Percentiles rank a stretch among this genome's conserved stretches.
phyloP scores from a whole-genome alignment of 768 basidiomycete genomes.

The Boletus subcaerulescens region DNA sequence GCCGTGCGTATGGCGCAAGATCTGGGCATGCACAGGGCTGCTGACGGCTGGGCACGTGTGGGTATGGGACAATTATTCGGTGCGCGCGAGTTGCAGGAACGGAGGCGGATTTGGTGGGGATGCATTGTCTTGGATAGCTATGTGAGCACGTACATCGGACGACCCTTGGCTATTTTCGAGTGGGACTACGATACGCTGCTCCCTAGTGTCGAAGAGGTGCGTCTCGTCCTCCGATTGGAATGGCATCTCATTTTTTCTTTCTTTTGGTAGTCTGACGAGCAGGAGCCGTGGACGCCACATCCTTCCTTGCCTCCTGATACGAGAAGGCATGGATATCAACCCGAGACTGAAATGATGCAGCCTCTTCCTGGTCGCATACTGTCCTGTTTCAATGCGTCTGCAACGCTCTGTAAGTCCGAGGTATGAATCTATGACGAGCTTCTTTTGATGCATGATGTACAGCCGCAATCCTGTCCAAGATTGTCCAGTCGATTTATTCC shows the following conservation, averaged over 20 bases:
- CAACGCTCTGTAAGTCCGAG: slow-evolving; percentile 56
- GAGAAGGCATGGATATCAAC: slow-evolving; percentile 30
- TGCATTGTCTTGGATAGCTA: slow-evolving; percentile 80
- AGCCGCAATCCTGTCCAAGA: slow-evolving; percentile 69
- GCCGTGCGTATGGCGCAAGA: slow-evolving; percentile 93
- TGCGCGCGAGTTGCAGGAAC: slow-evolving; percentile 60
- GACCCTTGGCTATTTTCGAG: slow-evolving; percentile 73
- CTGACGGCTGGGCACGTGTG: slow-evolving; percentile 71
- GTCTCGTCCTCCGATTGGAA: not conserved
- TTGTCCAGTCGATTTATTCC: slow-evolving; percentile 71
- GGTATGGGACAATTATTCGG: slow-evolving; percentile 59
- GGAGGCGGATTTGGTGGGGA: slow-evolving; percentile 74
- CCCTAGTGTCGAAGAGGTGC: slow-evolving; percentile 59
- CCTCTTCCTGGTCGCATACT: slow-evolving; percentile 49
- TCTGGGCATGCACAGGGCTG: slow-evolving; percentile 76
- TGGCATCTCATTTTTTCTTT: slow-evolving; percentile 13
- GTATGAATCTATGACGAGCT: not conserved
- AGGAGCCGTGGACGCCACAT: slow-evolving; percentile 51
- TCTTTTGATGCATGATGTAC: slow-evolving; percentile 10
- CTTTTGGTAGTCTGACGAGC: slow-evolving; percentile 55
- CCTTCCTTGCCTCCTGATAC: slow-evolving; percentile 31
- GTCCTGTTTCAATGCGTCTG: slow-evolving; percentile 78
- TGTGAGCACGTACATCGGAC: slow-evolving; percentile 75
- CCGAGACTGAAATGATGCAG: slow-evolving; percentile 8
- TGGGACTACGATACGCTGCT: slow-evolving; percentile 72